Percentiles rank a stretch among this genome's conserved stretches.
Conservation (phyloP, 2,329 filamentous ascomycete genomes). For the Botrytis deweyae region DNA sequence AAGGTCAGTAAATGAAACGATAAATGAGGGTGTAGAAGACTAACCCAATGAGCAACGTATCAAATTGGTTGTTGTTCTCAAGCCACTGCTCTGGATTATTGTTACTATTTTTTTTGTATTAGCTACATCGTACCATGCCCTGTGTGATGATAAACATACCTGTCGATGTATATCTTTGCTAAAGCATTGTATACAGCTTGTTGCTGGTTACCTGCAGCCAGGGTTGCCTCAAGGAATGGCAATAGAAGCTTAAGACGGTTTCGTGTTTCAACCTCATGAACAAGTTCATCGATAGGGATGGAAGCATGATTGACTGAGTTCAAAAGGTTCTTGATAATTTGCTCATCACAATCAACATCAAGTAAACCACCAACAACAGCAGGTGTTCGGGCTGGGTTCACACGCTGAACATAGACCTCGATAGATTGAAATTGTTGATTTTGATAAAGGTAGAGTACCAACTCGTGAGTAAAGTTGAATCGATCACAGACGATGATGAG, state of each 20-base stretch:
- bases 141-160: background rate
- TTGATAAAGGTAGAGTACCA: slow-evolving; percentile 96
- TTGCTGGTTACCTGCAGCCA: slow-evolving; percentile 89
- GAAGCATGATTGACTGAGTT: slow-evolving; percentile 78
- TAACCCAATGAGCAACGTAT: background rate
- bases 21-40: background rate
- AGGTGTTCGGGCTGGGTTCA: slow-evolving; percentile 88
- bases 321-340: slow-evolving; percentile 90
- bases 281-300: slow-evolving; percentile 92
- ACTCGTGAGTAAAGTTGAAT: slow-evolving; percentile 98
- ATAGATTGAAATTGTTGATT: slow-evolving; percentile 99
- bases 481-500: slow-evolving; percentile 98
- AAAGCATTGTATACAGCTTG: slow-evolving; percentile 96
- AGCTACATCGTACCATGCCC: background rate
- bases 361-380: slow-evolving; percentile 90
- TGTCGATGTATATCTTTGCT: slow-evolving; percentile 99
- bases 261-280: slow-evolving; percentile 89
- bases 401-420: slow-evolving; percentile 94
- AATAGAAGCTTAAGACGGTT: slow-evolving; percentile 94
- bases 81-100: slow-evolving; percentile 87
- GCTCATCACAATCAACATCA: slow-evolving; percentile 96
- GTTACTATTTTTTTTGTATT: slow-evolving; percentile 52
- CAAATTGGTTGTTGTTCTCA: background rate
- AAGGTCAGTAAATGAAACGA: background rate
- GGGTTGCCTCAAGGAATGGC: slow-evolving; percentile 90